phyloP scores from a whole-genome alignment of 2,329 filamentous ascomycete species.

The Penicillium sp. region DNA sequence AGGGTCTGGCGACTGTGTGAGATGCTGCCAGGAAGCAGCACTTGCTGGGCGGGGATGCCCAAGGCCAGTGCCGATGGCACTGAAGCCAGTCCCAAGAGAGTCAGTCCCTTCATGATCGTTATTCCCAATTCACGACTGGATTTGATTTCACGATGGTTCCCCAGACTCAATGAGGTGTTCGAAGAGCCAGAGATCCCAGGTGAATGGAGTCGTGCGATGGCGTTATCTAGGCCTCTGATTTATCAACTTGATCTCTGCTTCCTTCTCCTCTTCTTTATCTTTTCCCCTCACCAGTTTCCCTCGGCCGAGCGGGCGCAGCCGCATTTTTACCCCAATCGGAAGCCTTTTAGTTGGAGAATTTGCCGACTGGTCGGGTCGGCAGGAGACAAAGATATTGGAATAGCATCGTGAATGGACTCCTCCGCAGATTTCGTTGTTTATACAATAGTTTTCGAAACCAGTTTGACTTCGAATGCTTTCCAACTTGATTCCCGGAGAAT shows the following conservation, averaged over 20 bases:
- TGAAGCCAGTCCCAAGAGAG: slow-evolving; percentile 22
- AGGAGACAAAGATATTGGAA: background rate
- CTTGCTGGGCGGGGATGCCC: slow-evolving; percentile 33
- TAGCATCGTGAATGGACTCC: background rate
- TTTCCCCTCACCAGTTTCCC: slow-evolving; percentile 1
- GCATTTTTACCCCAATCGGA: slow-evolving; percentile 23
- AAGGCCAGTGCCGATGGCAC: slow-evolving; percentile 28
- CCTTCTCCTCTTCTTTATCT: background rate
- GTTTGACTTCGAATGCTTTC: too few relatives aligned
- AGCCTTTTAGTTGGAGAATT: slow-evolving; percentile 8
- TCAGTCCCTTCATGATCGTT: slow-evolving; percentile 22
- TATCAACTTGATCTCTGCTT: slow-evolving; percentile 20
- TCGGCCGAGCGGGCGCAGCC: slow-evolving; percentile 24
- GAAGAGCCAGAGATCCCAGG: background rate
- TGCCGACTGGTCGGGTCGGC: slow-evolving; percentile 24
- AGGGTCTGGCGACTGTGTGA: slow-evolving; percentile 8
- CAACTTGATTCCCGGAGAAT: too few relatives aligned
- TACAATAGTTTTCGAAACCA: too few relatives aligned
- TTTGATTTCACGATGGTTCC: background rate
- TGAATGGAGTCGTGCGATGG: background rate
- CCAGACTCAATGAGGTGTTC: background rate
- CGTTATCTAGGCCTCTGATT: slow-evolving; percentile 21
- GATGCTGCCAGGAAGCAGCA: slow-evolving; percentile 23
- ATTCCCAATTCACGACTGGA: background rate
- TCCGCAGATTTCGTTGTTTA: background rate